phyloP scores from a whole-genome alignment of 2,329 filamentous ascomycete genomes.

The Colletotrichum tanaceti region DNA sequence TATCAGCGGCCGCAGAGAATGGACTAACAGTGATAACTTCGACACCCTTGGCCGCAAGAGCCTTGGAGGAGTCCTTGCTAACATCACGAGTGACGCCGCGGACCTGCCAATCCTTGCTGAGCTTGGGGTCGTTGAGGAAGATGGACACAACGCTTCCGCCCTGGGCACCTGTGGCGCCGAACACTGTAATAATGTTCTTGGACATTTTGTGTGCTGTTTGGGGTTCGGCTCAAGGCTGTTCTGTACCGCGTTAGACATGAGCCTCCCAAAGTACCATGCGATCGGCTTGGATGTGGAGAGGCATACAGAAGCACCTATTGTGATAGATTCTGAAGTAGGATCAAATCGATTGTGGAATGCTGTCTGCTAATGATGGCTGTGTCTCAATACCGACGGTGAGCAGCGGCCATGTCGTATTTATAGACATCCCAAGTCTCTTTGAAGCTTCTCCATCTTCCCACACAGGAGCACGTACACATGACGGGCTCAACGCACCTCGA shows the following conservation, averaged over 20 bases:
- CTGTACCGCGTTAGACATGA: not conserved
- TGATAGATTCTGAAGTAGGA: not conserved
- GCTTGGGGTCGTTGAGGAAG: constrained; percentile 52
- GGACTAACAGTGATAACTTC: constrained; percentile 60
- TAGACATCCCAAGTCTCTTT: not conserved
- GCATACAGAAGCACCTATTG: not conserved
- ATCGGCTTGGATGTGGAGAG: not conserved
- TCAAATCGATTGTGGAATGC: not conserved
- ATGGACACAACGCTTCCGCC: constrained; percentile 65
- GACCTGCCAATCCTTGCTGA: constrained; percentile 61
- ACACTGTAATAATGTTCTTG: constrained; percentile 63
- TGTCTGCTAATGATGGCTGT: not conserved
- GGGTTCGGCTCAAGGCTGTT: not conserved
- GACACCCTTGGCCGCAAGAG: constrained; percentile 58
- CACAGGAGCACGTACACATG: not conserved
- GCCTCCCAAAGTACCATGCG: not conserved
- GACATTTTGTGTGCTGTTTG: constrained; percentile 29
- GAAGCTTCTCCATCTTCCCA: not conserved
- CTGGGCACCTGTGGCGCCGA: constrained; percentile 71
- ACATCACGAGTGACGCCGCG: constrained; percentile 67
- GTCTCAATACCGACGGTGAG: not conserved
- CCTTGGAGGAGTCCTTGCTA: constrained; percentile 56
- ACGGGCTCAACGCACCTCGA: constrained; percentile 19
- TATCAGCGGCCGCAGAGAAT: not conserved
- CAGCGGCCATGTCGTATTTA: constrained; percentile 5